Evolutionary conservation across 352 stramenopile species (phyloP).

Genomic region (Phytophthora kernoviae): DNA sequence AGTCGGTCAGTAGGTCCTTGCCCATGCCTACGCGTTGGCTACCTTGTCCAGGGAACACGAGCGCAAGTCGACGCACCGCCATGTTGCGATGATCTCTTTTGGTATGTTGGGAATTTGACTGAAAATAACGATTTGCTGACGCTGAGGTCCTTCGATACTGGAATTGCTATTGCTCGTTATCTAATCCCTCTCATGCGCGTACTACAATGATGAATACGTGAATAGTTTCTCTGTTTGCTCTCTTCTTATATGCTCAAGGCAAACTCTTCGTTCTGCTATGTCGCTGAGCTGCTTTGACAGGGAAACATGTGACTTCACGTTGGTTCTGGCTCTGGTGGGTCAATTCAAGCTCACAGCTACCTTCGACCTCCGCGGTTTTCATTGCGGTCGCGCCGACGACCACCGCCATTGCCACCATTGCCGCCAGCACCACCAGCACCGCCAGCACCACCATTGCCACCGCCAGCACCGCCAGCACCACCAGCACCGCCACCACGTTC

Average conservation of each 20-base stretch:
- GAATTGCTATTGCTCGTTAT: slow-evolving; percentile 24
- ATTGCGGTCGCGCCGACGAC: slow-evolving; percentile 42
- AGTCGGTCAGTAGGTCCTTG: slow-evolving; percentile 75
- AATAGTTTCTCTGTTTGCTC: neutral
- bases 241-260: neutral
- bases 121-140: slow-evolving; percentile 14
- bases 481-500: slow-evolving; percentile 28
- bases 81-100: slow-evolving; percentile 17
- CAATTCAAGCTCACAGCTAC: slow-evolving; percentile 38
- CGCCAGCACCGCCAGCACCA: too few species aligned
- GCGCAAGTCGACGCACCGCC: slow-evolving; percentile 47
- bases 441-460: too few species aligned
- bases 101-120: slow-evolving; percentile 3
- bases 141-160: neutral
- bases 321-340: too few species aligned
- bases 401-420: too few species aligned
- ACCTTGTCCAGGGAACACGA: slow-evolving; percentile 88
- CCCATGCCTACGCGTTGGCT: slow-evolving; percentile 83
- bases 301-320: too few species aligned
- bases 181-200: slow-evolving; percentile 11
- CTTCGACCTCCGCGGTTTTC: slow-evolving; percentile 49
- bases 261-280: neutral
- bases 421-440: too few species aligned
- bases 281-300: too few species aligned
- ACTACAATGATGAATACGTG: slow-evolving; percentile 16